Evolutionary conservation across 169 alveolate species (phyloP), one percentile per base, ranked within the genome.

Genomic region (Perkinsus chesapeaki): DNA sequence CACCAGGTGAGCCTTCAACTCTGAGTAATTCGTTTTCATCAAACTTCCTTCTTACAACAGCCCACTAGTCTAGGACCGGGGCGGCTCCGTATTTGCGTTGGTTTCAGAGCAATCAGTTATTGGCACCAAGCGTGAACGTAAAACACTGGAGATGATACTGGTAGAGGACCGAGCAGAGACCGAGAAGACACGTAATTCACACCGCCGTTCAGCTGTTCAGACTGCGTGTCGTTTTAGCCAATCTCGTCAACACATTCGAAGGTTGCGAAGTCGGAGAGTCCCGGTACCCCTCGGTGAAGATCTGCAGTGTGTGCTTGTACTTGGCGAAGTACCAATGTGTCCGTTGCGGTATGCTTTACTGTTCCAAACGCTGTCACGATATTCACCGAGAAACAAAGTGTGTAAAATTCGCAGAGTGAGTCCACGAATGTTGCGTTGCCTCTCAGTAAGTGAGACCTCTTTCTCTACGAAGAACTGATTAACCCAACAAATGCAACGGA

Each of bases 311-410:
- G 0, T 95, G 97, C 90, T 96, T 96, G 9, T 95, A 73, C 73
- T n/a, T 92, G 39, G 95, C 96, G 34, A 96, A 95, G 91, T 96
- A 96, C 92, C 93, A 96, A 23, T 96, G 98, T 91, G 94, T 94
- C 39, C 94, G 96, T 72, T 96, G 98, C 91, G 97, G 97, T 39
- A 95, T 94, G 91, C 95, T 94, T 93, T 95, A 95, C 60, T 96
- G 98, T 92, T 92, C 95, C 36, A 94, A 95, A 93, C 95, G 95
- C 91, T 96, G 98, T 39, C 95, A 92, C 91, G 95, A 93, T 48
- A 93, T 93, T 19, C 98, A 96, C 93, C 95, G 95, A 93, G 97
- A 95, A 93, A 95, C 95, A 19, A 94, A 96, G 91, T 96, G 98
- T 90, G 93, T 95, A 72, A 96, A 96, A 92, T 96, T 96, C 93